phyloP scores from a whole-genome alignment of 805 yeast genomes.

The Metschnikowia bowlesiae region DNA sequence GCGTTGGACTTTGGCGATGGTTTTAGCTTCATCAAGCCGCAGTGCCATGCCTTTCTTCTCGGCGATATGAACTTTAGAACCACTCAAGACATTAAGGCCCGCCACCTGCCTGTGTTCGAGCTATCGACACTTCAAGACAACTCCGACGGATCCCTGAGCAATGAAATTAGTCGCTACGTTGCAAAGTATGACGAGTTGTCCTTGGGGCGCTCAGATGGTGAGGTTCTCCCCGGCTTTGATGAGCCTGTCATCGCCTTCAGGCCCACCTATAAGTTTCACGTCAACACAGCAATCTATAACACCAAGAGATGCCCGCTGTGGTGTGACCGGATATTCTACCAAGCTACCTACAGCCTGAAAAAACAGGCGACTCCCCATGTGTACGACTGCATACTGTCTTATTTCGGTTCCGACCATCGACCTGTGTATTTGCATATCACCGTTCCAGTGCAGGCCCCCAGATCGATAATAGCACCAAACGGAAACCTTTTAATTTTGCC shows the following conservation, averaged over 20 bases:
- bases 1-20: constrained; percentile 58
- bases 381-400: constrained; percentile 47
- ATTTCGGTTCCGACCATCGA: constrained; percentile 69
- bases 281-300: constrained; percentile 50
- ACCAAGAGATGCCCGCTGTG: constrained; percentile 71
- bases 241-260: constrained; percentile 63
- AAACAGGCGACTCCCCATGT: constrained; percentile 25
- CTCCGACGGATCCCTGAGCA: constrained; percentile 9
- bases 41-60: constrained; percentile 60
- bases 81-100: constrained; percentile 17
- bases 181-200: constrained; percentile 49
- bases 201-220: constrained; percentile 35
- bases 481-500: constrained; percentile 16
- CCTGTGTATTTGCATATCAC: constrained; percentile 60
- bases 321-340: constrained; percentile 81
- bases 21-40: constrained; percentile 46
- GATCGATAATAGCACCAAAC: constrained; percentile 13
- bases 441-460: constrained; percentile 44
- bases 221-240: constrained; percentile 55
- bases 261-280: constrained; percentile 75
- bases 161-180: constrained; percentile 20
- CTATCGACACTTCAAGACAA: constrained; percentile 24
- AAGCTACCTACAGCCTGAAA: constrained; percentile 32
- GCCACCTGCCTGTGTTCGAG: constrained; percentile 12
- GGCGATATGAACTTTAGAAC: constrained; percentile 88